Evolutionary conservation across 169 alveolate genomes (phyloP), one percentile per base, ranked within the genome.

Genomic region (Plasmodium yoelii): DNA sequence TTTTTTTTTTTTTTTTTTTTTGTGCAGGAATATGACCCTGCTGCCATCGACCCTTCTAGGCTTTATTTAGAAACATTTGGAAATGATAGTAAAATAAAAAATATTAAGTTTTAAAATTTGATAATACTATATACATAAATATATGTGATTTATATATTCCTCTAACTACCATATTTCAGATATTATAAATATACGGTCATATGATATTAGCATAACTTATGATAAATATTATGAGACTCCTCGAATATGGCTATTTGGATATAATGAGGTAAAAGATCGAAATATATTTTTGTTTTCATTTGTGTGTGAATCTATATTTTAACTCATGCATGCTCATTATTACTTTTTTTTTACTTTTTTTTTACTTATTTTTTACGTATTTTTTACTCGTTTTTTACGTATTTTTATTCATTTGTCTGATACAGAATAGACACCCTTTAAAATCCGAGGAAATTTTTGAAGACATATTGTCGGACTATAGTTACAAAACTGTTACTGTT

Each of bases 381-480:
- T 10, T 49, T 5, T 51, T 51, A 12, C 49, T 69, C 49, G 5
- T 19, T n/a, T 44, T 18, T 75, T 6, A 56, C 15, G 55, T 34
- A 3, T 68, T 82, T 69, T 19, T 39, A 55, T 59, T 59, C 1
- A 19, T 1, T 39, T 22, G 5, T 42, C 22, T 12, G 22, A 51
- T 46, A 22, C 94, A 94, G 91, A 68, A 94, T 59, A 95, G 95
- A 12, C 56, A 59, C n/a, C 97, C 97, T 13, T 88, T 97, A 65
- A 94, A 71, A 51, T 94, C 97, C 28, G 92, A 93, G 3, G 94
- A 96, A 87, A 95, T 97, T 92, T 95, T 94, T 82, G 97, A 97
- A 94, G 99, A 97, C 88, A 94, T 96, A 39, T 95, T 96, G 94
- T 95, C 93, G 70, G 98, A 97, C 69, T 96, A 96, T 88, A 96